phyloP scores from a whole-genome alignment of 139 green algal species.

The Zygnema circumcarinatum region DNA sequence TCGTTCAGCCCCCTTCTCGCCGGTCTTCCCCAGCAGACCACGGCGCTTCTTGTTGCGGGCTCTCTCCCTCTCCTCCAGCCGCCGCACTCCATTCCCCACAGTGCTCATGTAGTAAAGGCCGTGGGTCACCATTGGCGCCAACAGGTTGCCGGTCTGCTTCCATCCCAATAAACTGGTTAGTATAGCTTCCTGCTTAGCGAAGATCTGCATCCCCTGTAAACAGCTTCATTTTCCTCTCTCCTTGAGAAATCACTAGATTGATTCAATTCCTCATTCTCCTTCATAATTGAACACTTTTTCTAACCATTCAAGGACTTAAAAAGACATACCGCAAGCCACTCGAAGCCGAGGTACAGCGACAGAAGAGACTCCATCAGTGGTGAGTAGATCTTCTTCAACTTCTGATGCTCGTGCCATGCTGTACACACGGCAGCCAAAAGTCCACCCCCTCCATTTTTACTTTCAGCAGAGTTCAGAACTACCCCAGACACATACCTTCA shows the following conservation, averaged over 20 bases:
- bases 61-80: constrained; percentile 4
- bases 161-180: no score
- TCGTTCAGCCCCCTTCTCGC: no score
- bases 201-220: no score
- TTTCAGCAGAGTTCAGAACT: no score
- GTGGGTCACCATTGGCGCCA: constrained; percentile 33
- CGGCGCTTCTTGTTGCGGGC: neutral
- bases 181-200: no score
- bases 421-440: constrained; percentile 1
- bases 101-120: constrained; percentile 22
- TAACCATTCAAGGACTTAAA: no score
- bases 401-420: constrained; percentile 34
- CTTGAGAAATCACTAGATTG: no score
- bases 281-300: no score
- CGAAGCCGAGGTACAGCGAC: constrained; percentile 32
- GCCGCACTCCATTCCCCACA: neutral
- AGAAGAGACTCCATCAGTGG: constrained; percentile 36
- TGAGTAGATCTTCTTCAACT: constrained; percentile 39
- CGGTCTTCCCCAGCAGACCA: neutral
- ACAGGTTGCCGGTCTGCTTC: constrained; percentile 35
- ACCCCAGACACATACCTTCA: no score
- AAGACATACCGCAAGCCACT: constrained; percentile 29
- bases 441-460: no score
- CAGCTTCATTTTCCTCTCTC: no score
- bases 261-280: no score